These are phyloP conservation scores for Nakazawaea holstii DNA, from an alignment of 805 yeast genomes.

Conservation along the genomic window DNA sequence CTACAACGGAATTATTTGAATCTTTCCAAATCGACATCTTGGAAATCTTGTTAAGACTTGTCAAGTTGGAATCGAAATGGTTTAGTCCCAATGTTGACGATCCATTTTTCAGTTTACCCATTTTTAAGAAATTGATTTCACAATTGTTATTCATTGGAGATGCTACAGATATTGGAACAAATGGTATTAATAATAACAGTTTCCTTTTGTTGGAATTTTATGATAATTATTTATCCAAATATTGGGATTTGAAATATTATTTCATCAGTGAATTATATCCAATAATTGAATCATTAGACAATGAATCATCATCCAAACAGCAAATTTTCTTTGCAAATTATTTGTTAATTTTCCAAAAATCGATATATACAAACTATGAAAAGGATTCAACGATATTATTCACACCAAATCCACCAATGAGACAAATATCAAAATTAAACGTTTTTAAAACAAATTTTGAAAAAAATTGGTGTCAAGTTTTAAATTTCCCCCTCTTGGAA, in stretches of 20 bases:
- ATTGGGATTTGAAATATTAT: slow-evolving; percentile 77
- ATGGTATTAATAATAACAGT: slow-evolving; percentile 18
- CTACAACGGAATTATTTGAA: slow-evolving; percentile 37
- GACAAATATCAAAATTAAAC: slow-evolving; percentile 19
- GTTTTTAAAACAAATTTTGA: slow-evolving; percentile 65
- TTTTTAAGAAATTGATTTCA: slow-evolving; percentile 37
- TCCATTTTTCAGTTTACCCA: slow-evolving; percentile 56
- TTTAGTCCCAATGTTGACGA: slow-evolving; percentile 46
- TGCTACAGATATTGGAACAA: not conserved
- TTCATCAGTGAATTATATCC: slow-evolving; percentile 43
- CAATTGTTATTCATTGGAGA: slow-evolving; percentile 19
- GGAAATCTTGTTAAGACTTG: slow-evolving; percentile 50
- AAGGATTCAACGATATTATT: slow-evolving; percentile 31
- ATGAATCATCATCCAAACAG: slow-evolving; percentile 8
- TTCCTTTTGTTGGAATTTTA: slow-evolving; percentile 50
- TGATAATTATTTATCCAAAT: slow-evolving; percentile 45
- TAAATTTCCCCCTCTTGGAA: slow-evolving; percentile 42
- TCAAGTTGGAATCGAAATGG: slow-evolving; percentile 49
- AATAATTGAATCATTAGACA: slow-evolving; percentile 18
- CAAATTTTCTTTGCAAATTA: slow-evolving; percentile 32
- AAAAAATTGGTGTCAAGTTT: slow-evolving; percentile 53
- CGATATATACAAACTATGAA: slow-evolving; percentile 25
- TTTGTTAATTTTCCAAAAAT: slow-evolving; percentile 29
- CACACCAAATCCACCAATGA: slow-evolving; percentile 42
- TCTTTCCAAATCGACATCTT: slow-evolving; percentile 47